Percentiles rank a stretch among this genome's conserved stretches.
Conservation (phyloP, 768 basidiomycete species). For the Chiua virens region DNA sequence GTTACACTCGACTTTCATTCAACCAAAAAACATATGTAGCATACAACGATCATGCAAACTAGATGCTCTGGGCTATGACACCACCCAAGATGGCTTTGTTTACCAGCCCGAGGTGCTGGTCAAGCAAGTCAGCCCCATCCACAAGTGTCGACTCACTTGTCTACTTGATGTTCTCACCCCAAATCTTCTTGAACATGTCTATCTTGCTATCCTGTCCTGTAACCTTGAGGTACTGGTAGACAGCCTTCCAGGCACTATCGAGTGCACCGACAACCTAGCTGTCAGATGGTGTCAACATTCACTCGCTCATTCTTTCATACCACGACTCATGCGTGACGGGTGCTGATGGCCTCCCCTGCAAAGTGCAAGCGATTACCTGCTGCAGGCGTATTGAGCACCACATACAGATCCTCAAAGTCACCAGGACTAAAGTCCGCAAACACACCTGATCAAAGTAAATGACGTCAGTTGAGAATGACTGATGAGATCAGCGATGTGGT, state of each 20-base stretch:
- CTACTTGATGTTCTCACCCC: conserved; percentile 36
- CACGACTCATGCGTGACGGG: conserved; percentile 13
- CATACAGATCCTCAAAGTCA: conserved; percentile 34
- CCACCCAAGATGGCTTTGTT: neutral
- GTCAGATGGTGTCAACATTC: too few species aligned
- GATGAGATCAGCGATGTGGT: conserved; percentile 21
- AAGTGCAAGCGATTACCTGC: conserved; percentile 16
- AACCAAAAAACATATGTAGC: neutral
- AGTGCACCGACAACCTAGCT: too few species aligned
- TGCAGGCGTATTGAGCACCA: conserved; percentile 31
- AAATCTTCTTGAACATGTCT: conserved; percentile 21
- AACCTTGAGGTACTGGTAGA: too few species aligned
- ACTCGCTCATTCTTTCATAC: too few species aligned
- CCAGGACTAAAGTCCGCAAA: conserved; percentile 44
- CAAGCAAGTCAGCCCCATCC: conserved; percentile 4
- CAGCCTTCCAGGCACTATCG: too few species aligned
- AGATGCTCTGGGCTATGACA: conserved; percentile 1
- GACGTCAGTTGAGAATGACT: neutral
- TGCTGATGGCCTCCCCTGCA: conserved; percentile 16
- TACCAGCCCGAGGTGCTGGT: conserved; percentile 5
- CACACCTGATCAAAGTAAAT: conserved; percentile 29
- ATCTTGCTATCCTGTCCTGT: conserved; percentile 9
- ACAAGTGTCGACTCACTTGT: neutral
- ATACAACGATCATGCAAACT: neutral
- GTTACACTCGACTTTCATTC: too few species aligned